phyloP scores from a whole-genome alignment of 2,329 filamentous ascomycete genomes.

The Plectosphaerella plurivora region DNA sequence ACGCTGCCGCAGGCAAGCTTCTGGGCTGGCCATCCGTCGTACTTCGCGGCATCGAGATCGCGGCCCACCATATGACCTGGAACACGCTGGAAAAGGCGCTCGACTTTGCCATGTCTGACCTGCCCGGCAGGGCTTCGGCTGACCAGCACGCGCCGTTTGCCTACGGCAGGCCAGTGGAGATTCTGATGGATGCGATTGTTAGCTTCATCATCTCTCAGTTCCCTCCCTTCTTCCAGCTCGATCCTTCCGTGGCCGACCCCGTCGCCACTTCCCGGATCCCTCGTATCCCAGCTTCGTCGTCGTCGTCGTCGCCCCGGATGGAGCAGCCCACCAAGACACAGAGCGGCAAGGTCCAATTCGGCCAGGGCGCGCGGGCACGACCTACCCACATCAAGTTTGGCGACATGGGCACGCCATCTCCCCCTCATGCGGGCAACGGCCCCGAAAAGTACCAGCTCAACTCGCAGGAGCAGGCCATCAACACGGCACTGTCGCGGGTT shows the following conservation, averaged over 20 bases:
- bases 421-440: constrained; percentile 19
- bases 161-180: constrained; percentile 51
- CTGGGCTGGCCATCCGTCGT: constrained; percentile 52
- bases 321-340: constrained; percentile 24
- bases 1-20: constrained; percentile 58
- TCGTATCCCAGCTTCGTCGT: constrained; percentile 33
- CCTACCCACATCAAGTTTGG: constrained; percentile 67
- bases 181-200: constrained; percentile 50
- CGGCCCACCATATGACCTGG: constrained; percentile 55
- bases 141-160: constrained; percentile 34
- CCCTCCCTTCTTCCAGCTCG: constrained; percentile 55
- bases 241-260: constrained; percentile 35
- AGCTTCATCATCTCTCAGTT: constrained; percentile 59
- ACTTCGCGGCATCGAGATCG: constrained; percentile 55
- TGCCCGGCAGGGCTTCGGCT: constrained; percentile 12
- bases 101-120: constrained; percentile 48
- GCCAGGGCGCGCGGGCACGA: constrained; percentile 40
- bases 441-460: neutral
- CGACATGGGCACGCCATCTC: constrained; percentile 37
- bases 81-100: constrained; percentile 57
- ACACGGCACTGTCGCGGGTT: constrained; percentile 57
- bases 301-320: constrained; percentile 12
- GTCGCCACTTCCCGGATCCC: constrained; percentile 37
- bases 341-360: constrained; percentile 29
- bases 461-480: constrained; percentile 18